A percentile compares a stretch with the other conserved stretches of the same genome.
Conservation (phyloP, 1,284 basidiomycete genomes). For the Irpex sp. region DNA sequence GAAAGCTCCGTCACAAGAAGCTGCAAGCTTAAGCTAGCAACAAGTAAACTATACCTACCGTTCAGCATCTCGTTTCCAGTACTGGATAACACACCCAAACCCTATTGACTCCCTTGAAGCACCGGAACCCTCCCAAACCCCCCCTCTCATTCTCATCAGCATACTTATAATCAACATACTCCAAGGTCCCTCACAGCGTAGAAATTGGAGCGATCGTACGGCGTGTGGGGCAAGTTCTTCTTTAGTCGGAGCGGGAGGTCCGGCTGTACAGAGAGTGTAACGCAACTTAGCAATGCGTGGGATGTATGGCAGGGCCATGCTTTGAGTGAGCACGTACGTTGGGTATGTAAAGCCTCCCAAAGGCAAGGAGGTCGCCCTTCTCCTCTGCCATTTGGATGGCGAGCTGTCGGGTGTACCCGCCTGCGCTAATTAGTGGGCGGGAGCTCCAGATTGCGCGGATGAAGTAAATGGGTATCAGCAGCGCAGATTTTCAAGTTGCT, state of each 20-base stretch:
- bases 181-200: slow-evolving; percentile 28
- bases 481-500: background rate
- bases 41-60: no score
- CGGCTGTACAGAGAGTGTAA: slow-evolving; percentile 24
- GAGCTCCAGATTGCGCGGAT: slow-evolving; percentile 32
- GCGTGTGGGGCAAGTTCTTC: slow-evolving; percentile 30
- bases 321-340: slow-evolving; percentile 30
- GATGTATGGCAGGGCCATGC: background rate
- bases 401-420: slow-evolving; percentile 36
- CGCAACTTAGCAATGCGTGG: background rate
- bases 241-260: slow-evolving; percentile 43
- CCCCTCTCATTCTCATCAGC: slow-evolving; percentile 3
- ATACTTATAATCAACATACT: slow-evolving; percentile 38
- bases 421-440: no score
- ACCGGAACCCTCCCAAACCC: background rate
- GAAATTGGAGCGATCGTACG: slow-evolving; percentile 31
- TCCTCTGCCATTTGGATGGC: slow-evolving; percentile 32
- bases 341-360: slow-evolving; percentile 47
- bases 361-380: slow-evolving; percentile 37
- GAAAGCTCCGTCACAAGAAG: no score
- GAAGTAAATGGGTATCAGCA: slow-evolving; percentile 34
- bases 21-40: no score
- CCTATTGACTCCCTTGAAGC: no score
- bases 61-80: no score
- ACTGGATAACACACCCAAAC: no score